Base-by-base conservation (phyloP, 2,329 filamentous ascomycete species). In the Neopestalotiopsis clavispora region DNA sequence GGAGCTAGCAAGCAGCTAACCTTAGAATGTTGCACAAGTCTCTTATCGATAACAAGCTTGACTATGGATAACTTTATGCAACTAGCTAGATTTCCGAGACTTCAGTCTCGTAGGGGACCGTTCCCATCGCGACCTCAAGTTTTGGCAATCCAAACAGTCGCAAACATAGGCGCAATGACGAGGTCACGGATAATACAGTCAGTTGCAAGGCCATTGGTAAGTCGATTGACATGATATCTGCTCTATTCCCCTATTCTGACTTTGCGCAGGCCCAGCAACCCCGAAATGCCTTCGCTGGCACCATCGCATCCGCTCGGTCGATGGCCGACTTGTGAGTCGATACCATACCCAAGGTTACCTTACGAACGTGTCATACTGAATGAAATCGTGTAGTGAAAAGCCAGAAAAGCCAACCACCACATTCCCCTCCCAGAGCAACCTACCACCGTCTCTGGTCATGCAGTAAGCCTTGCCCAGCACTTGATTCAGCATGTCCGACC, bases 121-220 rank as follows among this genome's bases (percentile, higher is more conserved):
- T 23, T 38, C 20, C 60, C 60, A 30, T 63, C 60, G 23, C 23
- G 32, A 40, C 32, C 73, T 68, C 68, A 70, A 70, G 69, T 68
- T 73, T 70, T 71, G 65, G 71, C 68, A 60, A 67, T 68, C 67
- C 71, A 71, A 68, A 69, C 59, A 62, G 67, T 66, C 69, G 65
- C 71, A 69, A 74, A 73, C 69, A 66, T 70, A 68, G 52, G 10
- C 72, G 74, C 61, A 60, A 79, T 79, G 77, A 73, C 75, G 12
- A 75, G 74, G 69, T 67, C 73, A 72, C 71, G 70, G 56, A 69
- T 78, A 71, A 69, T 75, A 69, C 73, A 77, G 72, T 71, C 69
- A 23, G 65, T 78, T 9, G 68, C 71, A 32, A 73, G 76, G 72
- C 75, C 76, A 65, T 71, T 75, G 71, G 76, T 79, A 72, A n/a